phyloP scores from a whole-genome alignment of 352 stramenopile species.

The Aphanomyces astaci region DNA sequence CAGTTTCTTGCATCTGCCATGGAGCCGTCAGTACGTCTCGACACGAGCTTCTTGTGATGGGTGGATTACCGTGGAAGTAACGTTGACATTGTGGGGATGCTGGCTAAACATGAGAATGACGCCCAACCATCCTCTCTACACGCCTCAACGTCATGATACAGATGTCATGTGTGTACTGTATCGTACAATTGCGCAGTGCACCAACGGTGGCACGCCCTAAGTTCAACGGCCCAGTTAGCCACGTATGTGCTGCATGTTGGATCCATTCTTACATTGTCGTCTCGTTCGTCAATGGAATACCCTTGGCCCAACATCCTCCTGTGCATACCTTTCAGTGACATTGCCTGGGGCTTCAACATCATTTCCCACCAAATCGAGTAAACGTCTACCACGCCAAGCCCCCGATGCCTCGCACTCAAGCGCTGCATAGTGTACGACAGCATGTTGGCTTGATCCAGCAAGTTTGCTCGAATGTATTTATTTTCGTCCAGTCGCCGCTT shows the following conservation, averaged over 20 bases:
- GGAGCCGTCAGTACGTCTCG: background rate
- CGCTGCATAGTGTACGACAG: slow-evolving; percentile 19
- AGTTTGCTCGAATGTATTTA: slow-evolving; percentile 8
- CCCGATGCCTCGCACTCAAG: background rate
- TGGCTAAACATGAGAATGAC: slow-evolving; percentile 6
- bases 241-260: no score
- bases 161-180: no score
- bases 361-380: slow-evolving; percentile 10
- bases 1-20: slow-evolving; percentile 13
- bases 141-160: no score
- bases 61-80: slow-evolving; percentile 10
- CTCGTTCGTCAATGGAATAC: slow-evolving; percentile 17
- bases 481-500: slow-evolving; percentile 19
- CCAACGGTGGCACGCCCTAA: slow-evolving; percentile 19
- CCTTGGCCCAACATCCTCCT: slow-evolving; percentile 10
- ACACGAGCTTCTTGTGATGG: background rate
- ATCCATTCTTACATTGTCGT: slow-evolving; percentile 7
- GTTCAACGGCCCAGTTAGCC: background rate
- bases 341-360: background rate
- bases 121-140: slow-evolving; percentile 7
- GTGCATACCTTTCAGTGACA: background rate
- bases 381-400: background rate
- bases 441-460: slow-evolving; percentile 17
- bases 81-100: slow-evolving; percentile 3
- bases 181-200: slow-evolving; percentile 14